A percentile compares a stretch with the other conserved stretches of the same genome.
Conservation (phyloP, 2,329 filamentous ascomycete species). For the Nigrospora osmanthi region DNA sequence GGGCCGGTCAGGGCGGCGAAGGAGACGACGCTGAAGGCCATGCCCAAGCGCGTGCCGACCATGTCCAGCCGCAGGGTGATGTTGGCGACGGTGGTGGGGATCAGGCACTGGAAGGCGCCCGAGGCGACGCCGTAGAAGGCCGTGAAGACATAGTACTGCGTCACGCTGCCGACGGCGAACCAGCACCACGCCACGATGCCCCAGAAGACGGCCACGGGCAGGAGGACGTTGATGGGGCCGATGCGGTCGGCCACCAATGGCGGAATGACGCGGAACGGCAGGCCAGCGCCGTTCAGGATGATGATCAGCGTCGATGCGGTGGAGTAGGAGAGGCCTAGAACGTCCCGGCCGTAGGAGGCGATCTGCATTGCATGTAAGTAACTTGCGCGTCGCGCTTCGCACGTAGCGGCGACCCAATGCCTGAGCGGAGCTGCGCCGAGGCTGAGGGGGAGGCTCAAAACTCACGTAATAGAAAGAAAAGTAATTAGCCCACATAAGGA, state of each 20-base stretch:
- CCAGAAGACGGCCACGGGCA: slow-evolving; percentile 17
- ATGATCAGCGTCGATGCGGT: slow-evolving; percentile 26
- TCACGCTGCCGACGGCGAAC: slow-evolving; percentile 24
- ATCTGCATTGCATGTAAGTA: slow-evolving; percentile 13
- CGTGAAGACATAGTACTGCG: slow-evolving; percentile 28
- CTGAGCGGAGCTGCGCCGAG: neutral
- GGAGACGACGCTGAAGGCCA: slow-evolving; percentile 30
- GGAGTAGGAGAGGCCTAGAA: slow-evolving; percentile 24
- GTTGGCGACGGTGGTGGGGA: slow-evolving; percentile 28
- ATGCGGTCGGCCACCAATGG: slow-evolving; percentile 27
- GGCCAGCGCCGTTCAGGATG: slow-evolving; percentile 29
- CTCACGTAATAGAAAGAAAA: slow-evolving; percentile 34
- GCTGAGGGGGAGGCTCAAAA: slow-evolving; percentile 1
- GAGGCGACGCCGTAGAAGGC: slow-evolving; percentile 21
- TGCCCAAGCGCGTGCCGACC: slow-evolving; percentile 30
- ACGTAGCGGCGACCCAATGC: too few species aligned
- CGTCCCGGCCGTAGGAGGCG: slow-evolving; percentile 23
- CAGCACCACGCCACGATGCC: slow-evolving; percentile 26
- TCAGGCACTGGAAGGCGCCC: slow-evolving; percentile 31
- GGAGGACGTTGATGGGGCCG: slow-evolving; percentile 27
- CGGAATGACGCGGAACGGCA: slow-evolving; percentile 26
- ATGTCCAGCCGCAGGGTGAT: slow-evolving; percentile 29
- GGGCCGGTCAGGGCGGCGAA: slow-evolving; percentile 29
- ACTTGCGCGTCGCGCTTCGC: neutral
- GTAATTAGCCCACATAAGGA: slow-evolving; percentile 31